A percentile compares a stretch with the other conserved stretches of the same genome.
Evolutionary conservation across 192 early-diverging fungal species (phyloP).

Genomic region (Phycomyces blakesleeanus): DNA sequence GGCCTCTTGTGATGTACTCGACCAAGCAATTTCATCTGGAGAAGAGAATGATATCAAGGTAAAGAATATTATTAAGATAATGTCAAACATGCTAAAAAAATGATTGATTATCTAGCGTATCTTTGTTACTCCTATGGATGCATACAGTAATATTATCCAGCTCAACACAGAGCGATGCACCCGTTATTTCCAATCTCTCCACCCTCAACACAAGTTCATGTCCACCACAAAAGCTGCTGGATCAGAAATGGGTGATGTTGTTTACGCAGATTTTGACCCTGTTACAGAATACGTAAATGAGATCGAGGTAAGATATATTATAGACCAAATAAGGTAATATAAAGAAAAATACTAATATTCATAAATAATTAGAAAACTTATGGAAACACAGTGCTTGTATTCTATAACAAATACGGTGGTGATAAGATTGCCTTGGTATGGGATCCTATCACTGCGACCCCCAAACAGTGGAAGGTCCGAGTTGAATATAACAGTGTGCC

Average conservation of each 20-base stretch:
- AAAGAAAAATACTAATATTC: neutral
- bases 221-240: constrained; percentile 42
- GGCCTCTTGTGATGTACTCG: constrained; percentile 57
- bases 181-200: constrained; percentile 57
- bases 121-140: constrained; percentile 76
- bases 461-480: constrained; percentile 63
- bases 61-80: constrained; percentile 19
- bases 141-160: constrained; percentile 76
- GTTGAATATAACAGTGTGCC: constrained; percentile 55
- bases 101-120: constrained; percentile 45
- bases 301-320: constrained; percentile 40
- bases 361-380: constrained; percentile 39
- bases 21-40: constrained; percentile 32
- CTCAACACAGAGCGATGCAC: constrained; percentile 57
- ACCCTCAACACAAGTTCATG: constrained; percentile 47
- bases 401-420: constrained; percentile 74
- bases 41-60: constrained; percentile 43
- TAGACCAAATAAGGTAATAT: neutral
- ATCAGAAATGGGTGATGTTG: constrained; percentile 53
- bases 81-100: neutral
- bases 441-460: constrained; percentile 52
- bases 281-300: constrained; percentile 66
- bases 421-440: constrained; percentile 66
- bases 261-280: constrained; percentile 74
- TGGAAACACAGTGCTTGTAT: constrained; percentile 64